These are phyloP conservation scores for Podaxis carcinomalis DNA, from an alignment of 768 basidiomycete genomes.

Conservation along the genomic window DNA sequence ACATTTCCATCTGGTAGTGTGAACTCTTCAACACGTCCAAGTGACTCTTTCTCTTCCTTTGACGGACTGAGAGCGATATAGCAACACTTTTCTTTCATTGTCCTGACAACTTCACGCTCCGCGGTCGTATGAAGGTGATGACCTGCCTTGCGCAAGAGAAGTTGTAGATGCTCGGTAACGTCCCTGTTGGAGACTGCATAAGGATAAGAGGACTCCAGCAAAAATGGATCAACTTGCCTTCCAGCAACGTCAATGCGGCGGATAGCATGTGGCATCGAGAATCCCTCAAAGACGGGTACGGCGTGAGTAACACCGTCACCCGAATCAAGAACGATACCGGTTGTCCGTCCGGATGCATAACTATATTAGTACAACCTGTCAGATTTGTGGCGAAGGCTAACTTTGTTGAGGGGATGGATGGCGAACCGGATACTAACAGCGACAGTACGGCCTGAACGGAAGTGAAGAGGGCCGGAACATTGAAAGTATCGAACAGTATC, in stretches of 20 bases:
- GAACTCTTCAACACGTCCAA: conserved; percentile 81
- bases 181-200: conserved; percentile 51
- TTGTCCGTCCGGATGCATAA: conserved; percentile 97
- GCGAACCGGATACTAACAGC: conserved; percentile 51
- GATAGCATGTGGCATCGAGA: conserved; percentile 98
- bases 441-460: conserved; percentile 97
- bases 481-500: conserved; percentile 99
- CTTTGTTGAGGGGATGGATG: background rate
- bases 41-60: conserved; percentile 92
- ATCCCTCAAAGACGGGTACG: conserved; percentile 98
- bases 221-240: conserved; percentile 43
- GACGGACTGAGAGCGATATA: conserved; percentile 89
- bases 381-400: conserved; percentile 12
- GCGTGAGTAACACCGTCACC: conserved; percentile 99
- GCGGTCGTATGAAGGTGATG: conserved; percentile 96
- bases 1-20: conserved; percentile 92
- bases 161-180: conserved; percentile 93
- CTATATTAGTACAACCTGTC: conserved; percentile 36
- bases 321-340: conserved; percentile 98
- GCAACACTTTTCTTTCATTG: conserved; percentile 98
- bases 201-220: conserved; percentile 15
- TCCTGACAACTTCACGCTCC: conserved; percentile 93
- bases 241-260: conserved; percentile 95
- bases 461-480: conserved; percentile 94
- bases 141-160: conserved; percentile 90